phyloP scores from a whole-genome alignment of 768 basidiomycete species.

The Mycena olivaceomarginata region DNA sequence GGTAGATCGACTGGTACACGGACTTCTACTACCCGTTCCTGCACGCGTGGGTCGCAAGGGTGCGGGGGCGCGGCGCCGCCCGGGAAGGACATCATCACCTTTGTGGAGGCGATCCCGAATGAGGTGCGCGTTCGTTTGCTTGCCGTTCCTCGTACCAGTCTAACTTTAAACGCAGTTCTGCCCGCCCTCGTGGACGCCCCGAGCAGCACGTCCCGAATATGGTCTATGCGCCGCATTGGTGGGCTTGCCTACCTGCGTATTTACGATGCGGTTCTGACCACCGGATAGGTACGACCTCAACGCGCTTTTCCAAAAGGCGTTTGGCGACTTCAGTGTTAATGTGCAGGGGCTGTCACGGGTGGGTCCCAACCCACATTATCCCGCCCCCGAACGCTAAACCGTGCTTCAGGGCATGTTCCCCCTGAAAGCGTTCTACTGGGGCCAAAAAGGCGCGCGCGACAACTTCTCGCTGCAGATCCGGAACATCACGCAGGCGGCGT shows the following conservation, averaged over 20 bases:
- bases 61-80: constrained; percentile 67
- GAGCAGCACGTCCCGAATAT: constrained; percentile 77
- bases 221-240: constrained; percentile 88
- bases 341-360: constrained; percentile 95
- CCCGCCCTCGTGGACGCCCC: constrained; percentile 82
- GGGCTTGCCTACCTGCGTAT: constrained; percentile 53
- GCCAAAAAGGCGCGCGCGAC: constrained; percentile 84
- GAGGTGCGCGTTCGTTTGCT: constrained; percentile 72
- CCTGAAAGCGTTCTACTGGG: constrained; percentile 90
- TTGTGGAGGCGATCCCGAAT: constrained; percentile 94
- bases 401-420: constrained; percentile 96
- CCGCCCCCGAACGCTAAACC: too few species aligned
- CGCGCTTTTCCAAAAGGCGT: constrained; percentile 88
- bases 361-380: constrained; percentile 38
- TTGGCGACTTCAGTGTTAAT: constrained; percentile 92
- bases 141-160: constrained; percentile 21
- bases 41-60: constrained; percentile 78
- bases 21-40: constrained; percentile 91
- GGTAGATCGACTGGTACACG: constrained; percentile 90
- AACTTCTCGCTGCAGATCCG: constrained; percentile 91
- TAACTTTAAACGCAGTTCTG: constrained; percentile 76
- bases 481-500: constrained; percentile 84
- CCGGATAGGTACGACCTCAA: constrained; percentile 91
- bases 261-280: too few species aligned
- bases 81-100: constrained; percentile 72